Evolutionary conservation across 1,284 basidiomycete species (phyloP).

Genomic region (Sporisorium iseilematis-ciliati): DNA sequence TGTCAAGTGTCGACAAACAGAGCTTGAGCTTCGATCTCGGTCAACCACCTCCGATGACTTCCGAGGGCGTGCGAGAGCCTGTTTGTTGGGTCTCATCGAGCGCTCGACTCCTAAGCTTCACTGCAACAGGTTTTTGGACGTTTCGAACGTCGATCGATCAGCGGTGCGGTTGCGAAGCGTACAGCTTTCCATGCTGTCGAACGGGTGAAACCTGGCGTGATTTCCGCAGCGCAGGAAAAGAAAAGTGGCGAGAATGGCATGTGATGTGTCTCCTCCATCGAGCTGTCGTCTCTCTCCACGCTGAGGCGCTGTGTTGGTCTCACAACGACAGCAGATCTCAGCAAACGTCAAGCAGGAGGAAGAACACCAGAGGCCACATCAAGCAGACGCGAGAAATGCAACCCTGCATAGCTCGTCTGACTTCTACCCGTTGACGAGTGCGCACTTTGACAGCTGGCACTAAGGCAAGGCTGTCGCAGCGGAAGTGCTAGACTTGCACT

Average conservation of each 20-base stretch:
- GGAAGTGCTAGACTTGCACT: background rate
- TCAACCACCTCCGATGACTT: too few species aligned
- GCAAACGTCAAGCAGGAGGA: too few species aligned
- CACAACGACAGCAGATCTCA: background rate
- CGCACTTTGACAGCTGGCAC: conserved; percentile 14
- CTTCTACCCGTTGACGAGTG: background rate
- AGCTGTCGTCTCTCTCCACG: background rate
- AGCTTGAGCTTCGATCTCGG: too few species aligned
- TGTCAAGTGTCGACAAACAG: too few species aligned
- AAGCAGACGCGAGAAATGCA: conserved; percentile 11
- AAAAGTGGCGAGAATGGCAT: conserved; percentile 17
- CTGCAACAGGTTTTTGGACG: too few species aligned
- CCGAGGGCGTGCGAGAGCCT: too few species aligned
- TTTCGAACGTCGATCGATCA: too few species aligned
- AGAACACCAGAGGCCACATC: background rate
- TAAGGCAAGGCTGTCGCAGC: conserved; percentile 1
- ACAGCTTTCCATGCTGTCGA: too few species aligned
- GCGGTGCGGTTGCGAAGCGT: background rate
- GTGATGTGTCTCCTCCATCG: conserved; percentile 21
- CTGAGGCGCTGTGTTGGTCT: conserved; percentile 6
- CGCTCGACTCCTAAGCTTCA: too few species aligned
- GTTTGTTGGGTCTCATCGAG: too few species aligned
- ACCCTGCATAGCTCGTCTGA: conserved; percentile 14
- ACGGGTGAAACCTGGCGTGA: too few species aligned
- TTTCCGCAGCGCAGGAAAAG: too few species aligned